Conservation (phyloP, 2,329 filamentous ascomycete species). For the Mycosphaerella sp. region DNA sequence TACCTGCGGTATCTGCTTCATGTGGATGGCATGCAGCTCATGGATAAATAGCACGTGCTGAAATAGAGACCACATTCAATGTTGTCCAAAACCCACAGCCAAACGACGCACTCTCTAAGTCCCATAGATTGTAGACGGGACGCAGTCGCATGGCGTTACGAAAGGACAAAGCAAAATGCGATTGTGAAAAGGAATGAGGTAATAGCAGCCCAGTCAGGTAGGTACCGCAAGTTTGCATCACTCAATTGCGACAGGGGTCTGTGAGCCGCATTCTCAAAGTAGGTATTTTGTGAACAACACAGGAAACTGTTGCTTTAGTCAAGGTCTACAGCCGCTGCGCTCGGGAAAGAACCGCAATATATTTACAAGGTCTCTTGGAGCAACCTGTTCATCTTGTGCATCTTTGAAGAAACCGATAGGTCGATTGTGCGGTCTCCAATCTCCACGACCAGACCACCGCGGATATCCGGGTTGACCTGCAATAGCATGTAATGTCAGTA, state of each 20-base stretch:
- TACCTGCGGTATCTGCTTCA: too few species aligned
- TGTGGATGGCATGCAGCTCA: too few species aligned
- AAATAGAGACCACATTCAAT: too few species aligned
- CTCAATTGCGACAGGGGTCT: not conserved
- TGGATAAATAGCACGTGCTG: too few species aligned
- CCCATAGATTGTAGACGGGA: too few species aligned
- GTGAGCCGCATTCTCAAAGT: not conserved
- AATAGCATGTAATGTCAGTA: slow-evolving; percentile 7
- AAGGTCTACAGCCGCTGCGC: slow-evolving; percentile 15
- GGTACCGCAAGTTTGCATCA: too few species aligned
- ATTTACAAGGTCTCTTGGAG: slow-evolving; percentile 94
- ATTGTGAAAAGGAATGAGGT: too few species aligned
- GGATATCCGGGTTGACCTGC: slow-evolving; percentile 87
- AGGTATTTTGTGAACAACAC: not conserved
- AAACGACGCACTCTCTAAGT: too few species aligned
- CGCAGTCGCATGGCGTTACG: too few species aligned
- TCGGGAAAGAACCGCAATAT: slow-evolving; percentile 23
- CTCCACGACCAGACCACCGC: slow-evolving; percentile 91
- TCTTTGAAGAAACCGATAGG: slow-evolving; percentile 87
- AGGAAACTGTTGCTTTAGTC: slow-evolving; percentile 13
- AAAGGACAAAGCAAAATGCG: too few species aligned
- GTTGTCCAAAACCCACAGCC: too few species aligned
- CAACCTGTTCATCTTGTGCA: slow-evolving; percentile 99
- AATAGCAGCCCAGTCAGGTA: too few species aligned
- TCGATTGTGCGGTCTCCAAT: slow-evolving; percentile 98